Base-by-base conservation (phyloP, 192 early-diverging fungal species). In the Linnemannia elongata region DNA sequence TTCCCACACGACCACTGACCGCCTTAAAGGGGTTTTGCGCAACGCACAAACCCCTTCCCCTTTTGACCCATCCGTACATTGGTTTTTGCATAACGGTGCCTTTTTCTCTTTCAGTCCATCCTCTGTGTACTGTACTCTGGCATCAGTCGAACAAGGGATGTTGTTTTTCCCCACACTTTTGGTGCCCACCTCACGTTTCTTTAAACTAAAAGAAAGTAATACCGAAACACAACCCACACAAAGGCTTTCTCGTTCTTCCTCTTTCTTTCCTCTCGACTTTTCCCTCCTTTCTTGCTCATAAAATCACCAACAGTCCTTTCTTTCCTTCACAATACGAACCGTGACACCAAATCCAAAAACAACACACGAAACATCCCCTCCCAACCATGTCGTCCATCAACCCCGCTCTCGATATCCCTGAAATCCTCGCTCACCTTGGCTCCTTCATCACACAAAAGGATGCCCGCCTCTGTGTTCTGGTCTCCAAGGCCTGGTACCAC, bases 361-460 rank as follows among this genome's bases (percentile, higher is more conserved):
- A 70, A 10, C 30, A 24, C 41, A 71, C 6, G 22, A 42, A 38
- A 30, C 30, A 71, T 41, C 69, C 69, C 18, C 3, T 12, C 33
- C 13, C 38, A 41, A 3, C 69, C 38, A 20, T 30, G 27, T 33
- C 60, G 12, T 9, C 30, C 60, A 27, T 63, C 30, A 30, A 52
- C 30, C 52, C 20, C 3, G 82, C 72, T 6, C 39, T 83, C 44
- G 82, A 83, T 8, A 52, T 83, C 6, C 82, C 82, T n/a, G 82
- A 84, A 73, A 75, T 84, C 47, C 77, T 84, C 10, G 5, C 60
- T 6, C 74, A 60, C 68, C 73, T 84, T 0, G 77, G 82, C 27
- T 42, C 30, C 20, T 84, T 71, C 33, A 72, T 84, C 39, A 52
- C 47, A 27, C 76, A 79, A 36, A 45, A 72, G 22, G 82, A 84